Evolutionary conservation across 768 basidiomycete species (phyloP), one percentile per base, ranked within the genome.

Genomic region (Boletus rex-veris): DNA sequence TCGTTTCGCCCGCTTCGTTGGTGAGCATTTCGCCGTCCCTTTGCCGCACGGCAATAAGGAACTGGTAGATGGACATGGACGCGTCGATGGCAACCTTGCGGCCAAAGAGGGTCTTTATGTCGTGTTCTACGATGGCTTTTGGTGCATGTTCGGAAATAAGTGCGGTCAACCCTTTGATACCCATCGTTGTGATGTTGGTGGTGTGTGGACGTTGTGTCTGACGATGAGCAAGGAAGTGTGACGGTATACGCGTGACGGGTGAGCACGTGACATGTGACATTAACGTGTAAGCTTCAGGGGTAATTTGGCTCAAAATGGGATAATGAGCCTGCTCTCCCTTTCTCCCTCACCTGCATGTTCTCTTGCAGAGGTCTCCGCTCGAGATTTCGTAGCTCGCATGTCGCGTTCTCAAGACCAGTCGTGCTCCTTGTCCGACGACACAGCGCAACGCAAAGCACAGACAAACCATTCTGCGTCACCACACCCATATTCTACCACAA

Each of bases 61-160:
- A 99, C 68, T 96, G 93, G 78, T 94, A 96, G 48, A 95, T 94
- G 3, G 87, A 90, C 91, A 94, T 93, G 55, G 91, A 94, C 67
- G 97, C 97, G 78, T 99, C 97, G 60, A 99, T 92, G 54, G 96
- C 96, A 60, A 98, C 94, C 76, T 98, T 98, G 63, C 97, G 86
- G 2, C 97, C 96, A 61, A 99, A 98, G 41, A 99, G 85, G 24
- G 92, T 94, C 75, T 97, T 96, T 52, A 98, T 98, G 37, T 96
- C 92, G 67, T 95, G 92, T 62, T 95, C 92, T 70, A 69, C 81
- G 63, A 97, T 92, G 9, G 90, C 77, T 47, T 78, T 83, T 1
- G 97, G 97, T 7, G 97, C 92, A 72, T 96, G 85, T 66, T 98
- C 89, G 8, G 84, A 85, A 56, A 99, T 78, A 19, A 99, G 79